Conservation (phyloP, 148 eudicot genomes). For the Camellia sinensis region DNA sequence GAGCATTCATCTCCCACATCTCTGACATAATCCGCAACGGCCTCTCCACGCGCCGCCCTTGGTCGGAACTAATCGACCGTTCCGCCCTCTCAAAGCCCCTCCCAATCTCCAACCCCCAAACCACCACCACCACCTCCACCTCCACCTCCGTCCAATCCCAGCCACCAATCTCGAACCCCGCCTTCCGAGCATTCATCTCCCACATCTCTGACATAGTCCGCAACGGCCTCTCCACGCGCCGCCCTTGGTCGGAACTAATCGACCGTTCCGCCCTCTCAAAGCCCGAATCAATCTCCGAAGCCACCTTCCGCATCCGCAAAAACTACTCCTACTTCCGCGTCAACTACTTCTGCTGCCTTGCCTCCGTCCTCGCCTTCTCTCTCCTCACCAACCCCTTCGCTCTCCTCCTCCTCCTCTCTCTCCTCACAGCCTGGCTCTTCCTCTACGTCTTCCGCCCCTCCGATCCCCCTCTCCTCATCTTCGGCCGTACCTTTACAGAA, state of each 20-base stretch:
- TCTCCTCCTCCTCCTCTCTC: conserved; percentile 55
- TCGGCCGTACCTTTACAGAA: conserved; percentile 69
- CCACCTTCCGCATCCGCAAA: conserved; percentile 66
- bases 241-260: conserved; percentile 79
- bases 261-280: conserved; percentile 76
- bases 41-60: conserved; percentile 72
- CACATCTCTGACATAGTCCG: conserved; percentile 43
- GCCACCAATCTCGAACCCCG: conserved; percentile 42
- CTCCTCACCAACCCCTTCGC: conserved; percentile 81
- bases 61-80: conserved; percentile 74
- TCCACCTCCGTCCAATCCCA: conserved; percentile 25
- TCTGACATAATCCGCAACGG: conserved; percentile 41
- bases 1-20: conserved; percentile 50
- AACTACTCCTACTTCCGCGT: conserved; percentile 78
- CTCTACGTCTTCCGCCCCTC: conserved; percentile 84
- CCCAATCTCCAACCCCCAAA: conserved; percentile 42
- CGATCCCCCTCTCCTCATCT: conserved; percentile 59
- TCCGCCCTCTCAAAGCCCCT: conserved; percentile 72
- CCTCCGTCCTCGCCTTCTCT: conserved; percentile 56
- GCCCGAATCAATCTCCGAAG: conserved; percentile 76
- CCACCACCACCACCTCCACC: conserved; percentile 18
- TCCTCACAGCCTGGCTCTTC: conserved; percentile 79
- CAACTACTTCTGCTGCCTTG: conserved; percentile 60
- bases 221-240: conserved; percentile 53
- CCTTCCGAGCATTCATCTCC: conserved; percentile 57